Conservation (phyloP, 108 stramenopile species). For the Thalassiosira profunda region DNA sequence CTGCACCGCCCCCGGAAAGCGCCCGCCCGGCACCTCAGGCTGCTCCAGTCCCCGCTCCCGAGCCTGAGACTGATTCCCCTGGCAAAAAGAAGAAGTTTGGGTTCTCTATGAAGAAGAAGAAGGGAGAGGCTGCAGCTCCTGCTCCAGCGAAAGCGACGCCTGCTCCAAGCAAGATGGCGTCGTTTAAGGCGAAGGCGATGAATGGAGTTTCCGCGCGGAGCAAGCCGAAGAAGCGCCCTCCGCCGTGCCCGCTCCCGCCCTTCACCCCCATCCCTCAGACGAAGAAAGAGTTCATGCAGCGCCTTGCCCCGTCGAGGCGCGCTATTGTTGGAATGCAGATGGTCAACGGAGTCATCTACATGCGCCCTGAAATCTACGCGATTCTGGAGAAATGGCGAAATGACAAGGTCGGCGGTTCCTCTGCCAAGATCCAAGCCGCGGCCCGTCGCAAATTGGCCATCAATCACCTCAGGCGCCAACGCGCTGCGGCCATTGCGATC, state of each 20-base stretch:
- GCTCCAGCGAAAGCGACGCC: not conserved
- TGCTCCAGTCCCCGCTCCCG: not conserved
- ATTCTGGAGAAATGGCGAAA: slow-evolving; percentile 34
- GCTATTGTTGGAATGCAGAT: slow-evolving; percentile 50
- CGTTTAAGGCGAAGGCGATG: too few relatives aligned
- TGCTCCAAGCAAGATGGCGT: not conserved
- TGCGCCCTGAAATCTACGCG: slow-evolving; percentile 32
- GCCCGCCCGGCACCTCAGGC: not conserved
- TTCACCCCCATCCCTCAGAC: slow-evolving; percentile 39
- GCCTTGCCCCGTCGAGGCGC: slow-evolving; percentile 17
- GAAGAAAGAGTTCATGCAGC: slow-evolving; percentile 28
- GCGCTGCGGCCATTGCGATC: slow-evolving; percentile 23
- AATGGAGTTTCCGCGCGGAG: not conserved
- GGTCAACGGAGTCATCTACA: slow-evolving; percentile 31
- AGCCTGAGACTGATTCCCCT: slow-evolving; percentile 1
- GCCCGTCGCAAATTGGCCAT: slow-evolving; percentile 37
- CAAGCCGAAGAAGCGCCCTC: slow-evolving; percentile 6
- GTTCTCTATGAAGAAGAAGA: too few relatives aligned
- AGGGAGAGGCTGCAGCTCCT: not conserved
- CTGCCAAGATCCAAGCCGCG: slow-evolving; percentile 47
- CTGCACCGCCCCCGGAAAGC: not conserved
- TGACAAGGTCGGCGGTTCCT: slow-evolving; percentile 31
- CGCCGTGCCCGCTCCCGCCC: slow-evolving; percentile 1
- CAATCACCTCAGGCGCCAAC: slow-evolving; percentile 14
- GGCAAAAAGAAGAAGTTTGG: too few relatives aligned